phyloP scores from a whole-genome alignment of 2,329 filamentous ascomycete species.

The Colletotrichum agaves region DNA sequence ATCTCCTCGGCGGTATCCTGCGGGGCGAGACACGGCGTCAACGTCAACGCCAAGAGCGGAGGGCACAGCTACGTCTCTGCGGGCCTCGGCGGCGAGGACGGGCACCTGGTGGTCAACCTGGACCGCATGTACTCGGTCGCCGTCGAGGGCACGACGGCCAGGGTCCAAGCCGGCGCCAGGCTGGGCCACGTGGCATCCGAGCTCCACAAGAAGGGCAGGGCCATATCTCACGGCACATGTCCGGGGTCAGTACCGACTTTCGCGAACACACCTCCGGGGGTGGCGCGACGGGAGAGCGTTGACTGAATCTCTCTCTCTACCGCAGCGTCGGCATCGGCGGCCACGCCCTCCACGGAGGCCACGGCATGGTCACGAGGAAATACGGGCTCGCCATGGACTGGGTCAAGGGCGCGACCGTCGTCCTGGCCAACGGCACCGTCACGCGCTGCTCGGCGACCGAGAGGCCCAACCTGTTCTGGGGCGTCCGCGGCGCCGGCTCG shows the following conservation, averaged over 20 bases:
- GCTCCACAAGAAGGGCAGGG: conserved; percentile 52
- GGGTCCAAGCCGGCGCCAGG: conserved; percentile 59
- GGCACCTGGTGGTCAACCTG: conserved; percentile 59
- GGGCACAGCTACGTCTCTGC: conserved; percentile 63
- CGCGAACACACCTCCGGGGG: rapidly evolving
- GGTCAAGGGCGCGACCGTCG: conserved; percentile 49
- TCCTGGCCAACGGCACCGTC: conserved; percentile 49
- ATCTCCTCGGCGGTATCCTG: conserved; percentile 59
- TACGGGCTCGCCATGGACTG: conserved; percentile 47
- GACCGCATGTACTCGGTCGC: conserved; percentile 56
- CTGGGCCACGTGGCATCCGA: conserved; percentile 58
- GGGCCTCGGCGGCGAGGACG: conserved; percentile 59
- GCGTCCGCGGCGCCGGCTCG: conserved; percentile 53
- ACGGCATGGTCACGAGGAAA: conserved; percentile 41
- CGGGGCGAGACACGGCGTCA: conserved; percentile 52
- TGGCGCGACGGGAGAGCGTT: rapidly evolving
- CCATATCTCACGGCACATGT: conserved; percentile 62
- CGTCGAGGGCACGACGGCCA: conserved; percentile 52
- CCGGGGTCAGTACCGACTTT: conserved; percentile 52
- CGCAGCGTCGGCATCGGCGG: conserved; percentile 52
- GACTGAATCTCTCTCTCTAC: not conserved
- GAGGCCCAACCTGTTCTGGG: conserved; percentile 55
- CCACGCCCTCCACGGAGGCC: conserved; percentile 56
- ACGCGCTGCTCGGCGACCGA: conserved; percentile 47
- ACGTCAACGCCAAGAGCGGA: conserved; percentile 61